These are phyloP conservation scores for Pseudoscleropodium purum DNA, from an alignment of 225 moss, liverwort and hornwort species.

Conservation along the genomic window DNA sequence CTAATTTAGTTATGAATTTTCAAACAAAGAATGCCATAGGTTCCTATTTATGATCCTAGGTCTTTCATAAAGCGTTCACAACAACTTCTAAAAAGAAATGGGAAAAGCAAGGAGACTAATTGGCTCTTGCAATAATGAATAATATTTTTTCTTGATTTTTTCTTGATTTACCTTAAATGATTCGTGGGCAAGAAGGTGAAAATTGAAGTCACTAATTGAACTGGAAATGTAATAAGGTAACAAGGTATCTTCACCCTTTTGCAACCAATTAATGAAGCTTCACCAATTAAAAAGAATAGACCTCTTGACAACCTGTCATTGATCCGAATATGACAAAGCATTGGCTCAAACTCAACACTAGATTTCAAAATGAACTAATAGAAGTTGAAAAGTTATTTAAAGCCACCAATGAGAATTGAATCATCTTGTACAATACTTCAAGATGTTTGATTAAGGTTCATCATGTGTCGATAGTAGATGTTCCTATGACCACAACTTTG, in stretches of 20 bases:
- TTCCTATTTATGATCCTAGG: no score
- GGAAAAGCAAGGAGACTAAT: no score
- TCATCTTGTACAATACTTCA: not conserved
- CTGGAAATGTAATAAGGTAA: accelerated
- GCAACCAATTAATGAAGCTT: no score
- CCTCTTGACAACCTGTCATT: not conserved
- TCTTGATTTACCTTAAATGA: no score
- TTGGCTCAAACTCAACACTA: not conserved
- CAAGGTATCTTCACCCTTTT: no score
- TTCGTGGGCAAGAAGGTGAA: not conserved
- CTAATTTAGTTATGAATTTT: no score
- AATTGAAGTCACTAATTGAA: not conserved
- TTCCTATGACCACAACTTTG: not conserved
- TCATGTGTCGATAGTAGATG: not conserved
- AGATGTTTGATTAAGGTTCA: not conserved
- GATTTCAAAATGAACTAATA: not conserved
- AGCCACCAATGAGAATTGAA: not conserved
- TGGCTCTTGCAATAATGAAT: no score
- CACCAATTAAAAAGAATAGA: not conserved
- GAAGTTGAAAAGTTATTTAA: no score
- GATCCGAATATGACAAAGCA: not conserved
- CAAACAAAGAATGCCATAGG: no score
- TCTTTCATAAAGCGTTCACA: no score
- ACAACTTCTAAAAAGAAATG: no score
- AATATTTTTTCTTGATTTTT: no score